Conservation (phyloP, 2,329 filamentous ascomycete genomes). For the Beauveria sp. region DNA sequence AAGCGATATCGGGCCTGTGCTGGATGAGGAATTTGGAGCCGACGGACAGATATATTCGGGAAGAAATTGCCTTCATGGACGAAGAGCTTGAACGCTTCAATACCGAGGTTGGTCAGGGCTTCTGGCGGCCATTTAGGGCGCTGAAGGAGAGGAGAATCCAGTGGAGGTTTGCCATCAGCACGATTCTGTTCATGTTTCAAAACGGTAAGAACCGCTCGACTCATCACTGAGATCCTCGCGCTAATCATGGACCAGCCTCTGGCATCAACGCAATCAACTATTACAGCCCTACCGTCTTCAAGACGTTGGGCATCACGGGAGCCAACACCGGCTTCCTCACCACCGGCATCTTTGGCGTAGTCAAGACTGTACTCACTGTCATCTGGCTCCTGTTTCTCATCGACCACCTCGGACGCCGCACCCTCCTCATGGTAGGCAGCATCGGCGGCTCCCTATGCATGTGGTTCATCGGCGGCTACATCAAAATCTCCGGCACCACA, state of each 20-base stretch:
- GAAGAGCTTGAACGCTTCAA: conserved; percentile 59
- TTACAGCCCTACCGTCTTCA: conserved; percentile 44
- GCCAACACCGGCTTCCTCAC: conserved; percentile 43
- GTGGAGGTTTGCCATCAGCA: conserved; percentile 66
- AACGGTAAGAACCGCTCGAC: conserved; percentile 45
- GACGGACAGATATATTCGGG: conserved; percentile 58
- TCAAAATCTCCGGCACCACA: conserved; percentile 42
- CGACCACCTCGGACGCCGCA: conserved; percentile 47
- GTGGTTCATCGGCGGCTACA: conserved; percentile 43
- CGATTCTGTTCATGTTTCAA: conserved; percentile 70
- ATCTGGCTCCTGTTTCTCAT: conserved; percentile 64
- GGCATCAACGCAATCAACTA: conserved; percentile 79
- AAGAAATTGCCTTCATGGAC: conserved; percentile 66
- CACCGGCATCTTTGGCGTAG: conserved; percentile 69
- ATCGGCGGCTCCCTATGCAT: conserved; percentile 59
- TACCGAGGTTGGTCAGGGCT: conserved; percentile 57
- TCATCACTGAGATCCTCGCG: background rate
- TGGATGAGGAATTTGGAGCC: conserved; percentile 55
- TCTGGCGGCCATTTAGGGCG: conserved; percentile 64
- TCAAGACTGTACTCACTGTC: conserved; percentile 62
- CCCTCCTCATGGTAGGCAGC: conserved; percentile 57
- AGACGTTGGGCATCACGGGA: conserved; percentile 37
- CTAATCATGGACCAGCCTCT: conserved; percentile 17
- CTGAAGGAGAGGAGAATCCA: conserved; percentile 49
- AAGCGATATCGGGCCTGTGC: conserved; percentile 50